Percentiles rank a stretch among this genome's conserved stretches.
Conservation (phyloP, 1,284 basidiomycete genomes). For the Pseudozyma flocculosa region DNA sequence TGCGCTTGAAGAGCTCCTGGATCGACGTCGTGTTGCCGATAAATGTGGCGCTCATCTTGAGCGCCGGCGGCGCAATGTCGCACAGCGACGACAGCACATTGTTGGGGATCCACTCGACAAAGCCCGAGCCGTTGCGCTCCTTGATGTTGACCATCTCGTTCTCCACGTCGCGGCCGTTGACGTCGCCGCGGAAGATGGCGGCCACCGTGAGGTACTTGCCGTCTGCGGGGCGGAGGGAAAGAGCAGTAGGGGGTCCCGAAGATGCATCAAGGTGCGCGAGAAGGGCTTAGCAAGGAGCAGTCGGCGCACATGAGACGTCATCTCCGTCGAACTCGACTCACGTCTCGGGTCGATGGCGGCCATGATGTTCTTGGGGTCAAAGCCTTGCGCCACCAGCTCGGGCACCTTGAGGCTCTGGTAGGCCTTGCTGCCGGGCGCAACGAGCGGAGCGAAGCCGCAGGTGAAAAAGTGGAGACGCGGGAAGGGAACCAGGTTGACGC, state of each 20-base stretch:
- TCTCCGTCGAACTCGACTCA: conserved; percentile 64
- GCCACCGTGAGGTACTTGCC: conserved; percentile 83
- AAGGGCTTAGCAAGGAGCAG: conserved; percentile 63
- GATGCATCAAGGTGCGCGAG: too few species aligned
- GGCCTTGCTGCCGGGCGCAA: conserved; percentile 59
- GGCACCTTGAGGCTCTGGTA: conserved; percentile 62
- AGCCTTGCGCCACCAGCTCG: conserved; percentile 51
- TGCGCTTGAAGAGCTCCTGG: conserved; percentile 55
- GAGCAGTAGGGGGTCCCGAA: too few species aligned
- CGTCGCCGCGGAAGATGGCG: conserved; percentile 69
- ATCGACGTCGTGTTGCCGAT: conserved; percentile 58
- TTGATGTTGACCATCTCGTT: conserved; percentile 56
- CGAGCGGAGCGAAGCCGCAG: conserved; percentile 57
- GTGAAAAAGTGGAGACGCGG: conserved; percentile 59
- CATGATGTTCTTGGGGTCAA: conserved; percentile 56
- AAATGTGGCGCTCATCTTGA: conserved; percentile 58
- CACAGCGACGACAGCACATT: conserved; percentile 57
- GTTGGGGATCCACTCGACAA: conserved; percentile 59
- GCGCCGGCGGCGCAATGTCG: conserved; percentile 53
- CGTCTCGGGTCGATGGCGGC: conserved; percentile 70
- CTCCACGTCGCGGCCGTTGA: conserved; percentile 60
- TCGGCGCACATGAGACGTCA: conserved; percentile 82
- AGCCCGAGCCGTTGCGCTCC: conserved; percentile 50
- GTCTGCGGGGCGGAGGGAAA: conserved; percentile 62
- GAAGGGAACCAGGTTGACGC: conserved; percentile 72